A percentile compares a stretch with the other conserved stretches of the same genome.
These are phyloP conservation scores for Solanum rostratum DNA, from an alignment of 257 asterid genomes.

Conservation along the genomic window DNA sequence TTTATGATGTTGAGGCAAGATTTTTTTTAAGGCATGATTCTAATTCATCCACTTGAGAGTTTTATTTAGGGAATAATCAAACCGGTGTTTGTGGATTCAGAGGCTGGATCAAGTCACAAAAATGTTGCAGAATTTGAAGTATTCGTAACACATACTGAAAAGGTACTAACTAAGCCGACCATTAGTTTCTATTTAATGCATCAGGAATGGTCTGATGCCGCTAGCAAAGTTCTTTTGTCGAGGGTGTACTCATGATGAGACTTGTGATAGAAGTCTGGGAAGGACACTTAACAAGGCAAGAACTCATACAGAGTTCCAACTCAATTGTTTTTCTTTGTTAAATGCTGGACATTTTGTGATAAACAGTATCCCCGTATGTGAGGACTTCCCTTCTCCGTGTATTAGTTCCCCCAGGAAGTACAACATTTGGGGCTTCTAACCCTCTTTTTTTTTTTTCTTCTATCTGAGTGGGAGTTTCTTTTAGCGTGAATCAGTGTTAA, in stretches of 20 bases:
- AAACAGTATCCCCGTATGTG: not conserved
- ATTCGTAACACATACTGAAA: not conserved
- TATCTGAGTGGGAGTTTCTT: not conserved
- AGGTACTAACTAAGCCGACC: not conserved
- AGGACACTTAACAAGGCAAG: not conserved
- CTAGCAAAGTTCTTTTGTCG: not conserved
- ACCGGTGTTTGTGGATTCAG: not conserved
- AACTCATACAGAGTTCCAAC: not conserved
- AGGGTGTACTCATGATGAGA: not conserved
- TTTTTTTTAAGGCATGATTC: not conserved
- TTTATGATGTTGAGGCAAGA: not conserved
- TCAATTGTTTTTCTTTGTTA: not conserved
- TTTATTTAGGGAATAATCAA: not conserved
- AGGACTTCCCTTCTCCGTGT: not conserved
- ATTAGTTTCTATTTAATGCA: not conserved
- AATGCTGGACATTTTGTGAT: not conserved
- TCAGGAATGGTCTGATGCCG: not conserved
- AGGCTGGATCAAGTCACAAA: not conserved
- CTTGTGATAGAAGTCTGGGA: not conserved
- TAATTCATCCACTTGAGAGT: not conserved
- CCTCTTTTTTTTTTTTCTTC: not conserved
- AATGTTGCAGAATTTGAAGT: not conserved
- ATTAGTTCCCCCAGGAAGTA: not conserved
- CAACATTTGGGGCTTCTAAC: not conserved
- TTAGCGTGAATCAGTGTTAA: not conserved